phyloP scores from a whole-genome alignment of 2,329 filamentous ascomycete species.

The Endocalyx cinctus region DNA sequence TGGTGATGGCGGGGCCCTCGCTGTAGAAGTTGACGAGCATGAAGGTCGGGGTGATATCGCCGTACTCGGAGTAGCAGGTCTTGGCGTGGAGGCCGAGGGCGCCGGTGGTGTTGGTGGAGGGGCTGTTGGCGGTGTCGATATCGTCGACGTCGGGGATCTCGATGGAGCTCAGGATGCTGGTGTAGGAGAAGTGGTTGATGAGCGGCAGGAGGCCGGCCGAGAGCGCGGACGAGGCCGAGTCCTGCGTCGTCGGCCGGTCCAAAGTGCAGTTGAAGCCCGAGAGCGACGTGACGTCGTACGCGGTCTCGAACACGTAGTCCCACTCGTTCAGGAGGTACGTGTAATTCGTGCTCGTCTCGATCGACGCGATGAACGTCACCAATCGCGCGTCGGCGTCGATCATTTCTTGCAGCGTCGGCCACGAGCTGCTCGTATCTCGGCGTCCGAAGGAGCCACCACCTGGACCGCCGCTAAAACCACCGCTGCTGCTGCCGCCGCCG shows the following conservation, averaged over 20 bases:
- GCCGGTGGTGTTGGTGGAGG: slow-evolving; percentile 48
- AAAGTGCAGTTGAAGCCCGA: slow-evolving; percentile 69
- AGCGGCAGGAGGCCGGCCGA: slow-evolving; percentile 60
- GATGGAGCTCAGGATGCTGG: slow-evolving; percentile 47
- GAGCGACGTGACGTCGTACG: slow-evolving; percentile 58
- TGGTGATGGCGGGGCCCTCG: slow-evolving; percentile 62
- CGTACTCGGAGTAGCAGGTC: slow-evolving; percentile 54
- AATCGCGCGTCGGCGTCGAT: slow-evolving; percentile 60
- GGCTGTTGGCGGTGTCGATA: slow-evolving; percentile 61
- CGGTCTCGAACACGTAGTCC: slow-evolving; percentile 66
- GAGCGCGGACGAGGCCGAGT: slow-evolving; percentile 48
- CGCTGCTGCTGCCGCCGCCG: too few species aligned
- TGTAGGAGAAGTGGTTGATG: slow-evolving; percentile 77
- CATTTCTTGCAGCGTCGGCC: slow-evolving; percentile 68
- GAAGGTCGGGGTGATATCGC: slow-evolving; percentile 63
- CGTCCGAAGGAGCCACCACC: too few species aligned
- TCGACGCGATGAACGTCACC: slow-evolving; percentile 64
- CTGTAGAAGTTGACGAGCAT: slow-evolving; percentile 79
- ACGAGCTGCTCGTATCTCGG: too few species aligned
- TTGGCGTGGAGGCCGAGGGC: slow-evolving; percentile 49
- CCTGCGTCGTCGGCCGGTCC: slow-evolving; percentile 55
- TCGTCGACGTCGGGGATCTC: slow-evolving; percentile 56
- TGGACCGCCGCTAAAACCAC: too few species aligned
- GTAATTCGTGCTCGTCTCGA: slow-evolving; percentile 38
- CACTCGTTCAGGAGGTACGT: slow-evolving; percentile 63